Evolutionary conservation across 441 rosid genomes (phyloP).

Genomic region (Bocquillonia castaneifolia): DNA sequence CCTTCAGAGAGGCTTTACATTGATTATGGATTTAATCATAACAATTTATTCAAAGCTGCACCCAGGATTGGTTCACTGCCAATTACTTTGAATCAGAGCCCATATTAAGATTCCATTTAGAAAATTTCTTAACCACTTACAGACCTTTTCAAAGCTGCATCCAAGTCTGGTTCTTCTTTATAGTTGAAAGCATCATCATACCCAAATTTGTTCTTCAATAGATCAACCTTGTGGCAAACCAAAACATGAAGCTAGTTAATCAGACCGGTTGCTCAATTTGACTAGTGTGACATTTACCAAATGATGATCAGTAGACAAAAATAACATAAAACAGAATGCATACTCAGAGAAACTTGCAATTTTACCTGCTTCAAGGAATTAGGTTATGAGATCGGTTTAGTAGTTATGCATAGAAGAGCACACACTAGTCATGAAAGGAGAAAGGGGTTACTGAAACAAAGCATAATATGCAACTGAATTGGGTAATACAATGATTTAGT

Average conservation of each 20-base stretch:
- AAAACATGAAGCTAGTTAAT: background rate
- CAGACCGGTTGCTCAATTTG: background rate
- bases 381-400: no score
- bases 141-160: constrained; percentile 64
- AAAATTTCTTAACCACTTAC: no score
- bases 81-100: no score
- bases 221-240: constrained; percentile 52
- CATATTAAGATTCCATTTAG: no score
- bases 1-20: no score
- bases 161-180: constrained; percentile 55
- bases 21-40: background rate
- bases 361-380: no score
- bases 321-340: background rate
- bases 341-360: background rate
- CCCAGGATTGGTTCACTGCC: background rate
- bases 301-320: background rate
- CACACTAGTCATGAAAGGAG: no score
- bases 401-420: no score
- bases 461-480: no score
- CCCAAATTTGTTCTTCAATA: constrained; percentile 55
- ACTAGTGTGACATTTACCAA: background rate
- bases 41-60: constrained; percentile 39
- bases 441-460: no score
- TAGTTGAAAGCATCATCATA: constrained; percentile 76
- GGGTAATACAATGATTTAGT: no score